Percentiles rank a stretch among this genome's conserved stretches.
These are phyloP conservation scores for Russula virescens DNA, from an alignment of 768 basidiomycete genomes.

Conservation along the genomic window DNA sequence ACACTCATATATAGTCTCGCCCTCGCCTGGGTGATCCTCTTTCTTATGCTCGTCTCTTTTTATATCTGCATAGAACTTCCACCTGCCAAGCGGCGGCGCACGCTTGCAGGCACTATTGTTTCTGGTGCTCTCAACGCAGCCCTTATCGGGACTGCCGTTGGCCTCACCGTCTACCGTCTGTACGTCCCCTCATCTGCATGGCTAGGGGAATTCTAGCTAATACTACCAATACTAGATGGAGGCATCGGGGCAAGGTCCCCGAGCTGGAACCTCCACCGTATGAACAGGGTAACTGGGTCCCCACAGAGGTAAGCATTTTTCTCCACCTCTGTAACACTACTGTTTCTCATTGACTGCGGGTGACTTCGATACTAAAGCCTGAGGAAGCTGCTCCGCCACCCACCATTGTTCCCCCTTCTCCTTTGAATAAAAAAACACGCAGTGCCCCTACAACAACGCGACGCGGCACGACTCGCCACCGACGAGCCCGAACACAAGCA, in stretches of 20 bases:
- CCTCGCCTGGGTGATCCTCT: constrained; percentile 20
- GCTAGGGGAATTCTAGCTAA: constrained; percentile 4
- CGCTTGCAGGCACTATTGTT: constrained; percentile 76
- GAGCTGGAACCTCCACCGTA: constrained; percentile 48
- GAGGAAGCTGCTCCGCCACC: constrained; percentile 26
- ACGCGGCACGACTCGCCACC: constrained; percentile 36
- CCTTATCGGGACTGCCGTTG: constrained; percentile 81
- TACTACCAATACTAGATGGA: constrained; percentile 48
- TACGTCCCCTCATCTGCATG: constrained; percentile 37
- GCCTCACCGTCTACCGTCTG: constrained; percentile 82
- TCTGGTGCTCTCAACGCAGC: constrained; percentile 82
- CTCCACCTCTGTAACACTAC: too few relatives aligned
- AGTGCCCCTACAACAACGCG: constrained; percentile 31
- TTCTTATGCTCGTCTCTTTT: constrained; percentile 29
- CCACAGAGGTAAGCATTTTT: constrained; percentile 6
- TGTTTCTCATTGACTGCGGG: neutral
- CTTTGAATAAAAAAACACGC: constrained; percentile 33
- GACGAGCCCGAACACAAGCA: constrained; percentile 31
- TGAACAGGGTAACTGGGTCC: constrained; percentile 52
- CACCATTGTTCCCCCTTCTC: constrained; percentile 36
- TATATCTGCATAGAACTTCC: constrained; percentile 54
- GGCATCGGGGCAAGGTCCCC: constrained; percentile 61
- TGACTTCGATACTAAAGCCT: neutral
- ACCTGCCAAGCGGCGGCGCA: constrained; percentile 73
- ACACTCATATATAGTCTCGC: constrained; percentile 40